Base-by-base conservation (phyloP, 176 grass and related monocot genomes). In the Rhynchospora tenuis region DNA sequence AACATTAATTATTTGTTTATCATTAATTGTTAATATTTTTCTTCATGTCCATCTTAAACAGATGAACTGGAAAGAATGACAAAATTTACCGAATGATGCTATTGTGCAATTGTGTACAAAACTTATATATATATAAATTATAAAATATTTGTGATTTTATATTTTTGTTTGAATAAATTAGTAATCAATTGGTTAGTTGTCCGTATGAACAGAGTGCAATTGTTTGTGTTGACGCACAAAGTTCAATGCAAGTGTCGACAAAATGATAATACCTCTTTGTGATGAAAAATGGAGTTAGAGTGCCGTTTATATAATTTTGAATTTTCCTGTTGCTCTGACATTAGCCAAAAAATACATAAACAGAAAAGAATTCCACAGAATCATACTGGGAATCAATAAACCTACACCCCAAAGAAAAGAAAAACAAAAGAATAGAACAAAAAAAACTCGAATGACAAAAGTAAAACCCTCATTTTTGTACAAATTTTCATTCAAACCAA, bases 301-400 rank as follows among this genome's bases (percentile, higher is more conserved):
- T 50, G 26, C 26, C 55, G 50, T 56, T 77, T 54, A 77, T 24
- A 55, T 76, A 55, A 55, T 55, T 76, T 74, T n/a, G n/a, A n/a
- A n/a, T n/a, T n/a, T 33, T 14, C 7, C 50, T 77, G 47, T 56
- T 52, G 14, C 24, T 31, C 5, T 56, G 22, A 26, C 47, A 76
- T 54, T 76, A 55, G 51, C 73, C 50, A 56, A 77, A 29, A 56
- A 55, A 29, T 20, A 46, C 67, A 45, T 28, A 55, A 77, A 56
- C 50, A 77, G 23, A 55, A 56, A 56, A 55, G 22, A 31, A 44
- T 55, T 77, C 73, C 73, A 56, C 73, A 77, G 24, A 77, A 56
- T 54, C 48, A 77, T 46, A 72, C 26, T 50, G 73, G 73, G 73
- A 77, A 77, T 50, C 73, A 77, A 77, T 77, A 77, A 29, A 52